phyloP scores from a whole-genome alignment of 2,329 filamentous ascomycete genomes.

The Calonectria pseudoturangicola region DNA sequence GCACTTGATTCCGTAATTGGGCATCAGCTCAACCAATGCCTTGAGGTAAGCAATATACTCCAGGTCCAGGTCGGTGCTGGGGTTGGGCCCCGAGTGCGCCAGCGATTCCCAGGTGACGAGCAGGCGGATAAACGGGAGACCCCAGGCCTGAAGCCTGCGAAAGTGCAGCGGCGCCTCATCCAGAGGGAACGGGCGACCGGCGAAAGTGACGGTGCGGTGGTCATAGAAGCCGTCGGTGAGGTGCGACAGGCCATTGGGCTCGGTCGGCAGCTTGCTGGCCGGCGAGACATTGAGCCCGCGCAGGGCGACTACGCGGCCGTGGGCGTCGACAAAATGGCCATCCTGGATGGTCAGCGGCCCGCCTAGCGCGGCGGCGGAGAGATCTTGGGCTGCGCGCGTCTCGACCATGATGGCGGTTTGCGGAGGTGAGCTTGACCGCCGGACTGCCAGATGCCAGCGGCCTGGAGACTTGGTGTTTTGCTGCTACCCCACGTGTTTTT shows the following conservation, averaged over 20 bases:
- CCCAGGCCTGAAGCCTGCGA: conserved; percentile 61
- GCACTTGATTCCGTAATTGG: conserved; percentile 62
- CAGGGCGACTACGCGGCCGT: conserved; percentile 62
- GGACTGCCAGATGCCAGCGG: background rate
- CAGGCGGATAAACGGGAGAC: conserved; percentile 61
- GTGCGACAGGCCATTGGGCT: conserved; percentile 61
- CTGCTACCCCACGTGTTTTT: conserved; percentile 17
- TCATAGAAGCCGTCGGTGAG: conserved; percentile 64
- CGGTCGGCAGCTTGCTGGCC: conserved; percentile 63
- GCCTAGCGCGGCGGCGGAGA: conserved; percentile 60
- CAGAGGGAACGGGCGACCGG: conserved; percentile 62
- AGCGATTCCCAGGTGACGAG: conserved; percentile 66
- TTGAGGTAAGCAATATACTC: conserved; percentile 63
- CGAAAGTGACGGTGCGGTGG: conserved; percentile 62
- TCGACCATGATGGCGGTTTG: conserved; percentile 44
- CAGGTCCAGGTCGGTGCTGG: conserved; percentile 58
- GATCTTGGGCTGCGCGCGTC: conserved; percentile 56
- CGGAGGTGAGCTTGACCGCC: conserved; percentile 28
- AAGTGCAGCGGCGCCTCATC: conserved; percentile 63
- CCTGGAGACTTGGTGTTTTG: conserved; percentile 1
- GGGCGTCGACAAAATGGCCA: conserved; percentile 58
- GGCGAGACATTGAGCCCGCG: conserved; percentile 66
- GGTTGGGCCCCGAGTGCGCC: conserved; percentile 58
- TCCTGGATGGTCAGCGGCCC: conserved; percentile 56
- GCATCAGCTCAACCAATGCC: conserved; percentile 61